Base-by-base conservation (phyloP, 2,329 filamentous ascomycete genomes). In the Macrophomina tecta region DNA sequence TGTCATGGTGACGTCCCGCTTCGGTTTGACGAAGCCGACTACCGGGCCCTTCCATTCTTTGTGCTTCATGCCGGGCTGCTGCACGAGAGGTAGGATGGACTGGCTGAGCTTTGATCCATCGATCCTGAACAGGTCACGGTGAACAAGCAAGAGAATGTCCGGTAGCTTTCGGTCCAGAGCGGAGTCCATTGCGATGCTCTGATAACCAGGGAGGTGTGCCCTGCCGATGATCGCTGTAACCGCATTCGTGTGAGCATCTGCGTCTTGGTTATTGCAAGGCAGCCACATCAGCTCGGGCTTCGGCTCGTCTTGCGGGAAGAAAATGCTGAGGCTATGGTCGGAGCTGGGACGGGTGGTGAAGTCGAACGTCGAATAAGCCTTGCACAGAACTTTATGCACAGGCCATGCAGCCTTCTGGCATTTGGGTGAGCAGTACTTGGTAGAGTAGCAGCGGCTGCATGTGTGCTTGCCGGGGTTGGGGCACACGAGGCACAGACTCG, bases 31-130 rank as follows among this genome's bases (percentile, higher is more conserved):
- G 23, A 38, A 38, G 2, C 42, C 42, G 36, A 45, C 8, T 14
- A 45, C 9, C 11, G 42, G 42, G 42, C 42, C 42, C 42, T 45
- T 52, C 16, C 23, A 38, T 2, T 5, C 52, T 38, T n/a, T 14
- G 4, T 9, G 1, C 3, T 11, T 5, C 23, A 38, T 38, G 30
- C 30, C 38, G 36, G 16, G 28, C 11, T 23, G 36, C 8, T 53
- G 32, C 16, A 38, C 30, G 3, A 56, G 34, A 8, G 52, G 18
- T 16, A n/a, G 14, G 49, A 70, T 66, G 64, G 63, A 64, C 14
- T 52, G 60, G 56, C 67, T 70, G 11, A 34, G 34, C 18, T 34
- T 30, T 14, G 68, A 70, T n/a, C 64, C 66, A 49, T 69, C 68
- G 12, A 18, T 18, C 6, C 67, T 30, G 53, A 64, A 69, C 0